These are phyloP conservation scores for Austroboletus niveus DNA, from an alignment of 1,284 basidiomycete genomes.

Conservation along the genomic window DNA sequence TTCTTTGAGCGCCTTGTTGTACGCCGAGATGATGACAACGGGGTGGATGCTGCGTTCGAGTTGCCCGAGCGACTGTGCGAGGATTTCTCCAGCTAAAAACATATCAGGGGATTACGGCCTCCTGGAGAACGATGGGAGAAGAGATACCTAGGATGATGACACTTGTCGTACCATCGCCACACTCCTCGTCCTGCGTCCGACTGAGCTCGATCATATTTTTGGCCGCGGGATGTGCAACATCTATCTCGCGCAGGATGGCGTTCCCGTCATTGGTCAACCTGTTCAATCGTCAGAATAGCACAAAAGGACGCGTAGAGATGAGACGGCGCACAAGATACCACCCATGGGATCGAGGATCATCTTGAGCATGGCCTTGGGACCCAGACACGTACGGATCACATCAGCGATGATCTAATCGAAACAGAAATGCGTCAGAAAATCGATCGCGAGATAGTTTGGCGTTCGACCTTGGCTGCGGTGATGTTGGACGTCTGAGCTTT, in stretches of 20 bases:
- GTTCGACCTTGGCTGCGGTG: constrained; percentile 86
- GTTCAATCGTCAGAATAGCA: constrained; percentile 3
- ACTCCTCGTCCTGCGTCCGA: constrained; percentile 97
- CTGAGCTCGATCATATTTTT: constrained; percentile 99
- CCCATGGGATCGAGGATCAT: constrained; percentile 99
- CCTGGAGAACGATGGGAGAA: background rate
- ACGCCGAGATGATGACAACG: constrained; percentile 97
- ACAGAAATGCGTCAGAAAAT: background rate
- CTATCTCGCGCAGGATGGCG: constrained; percentile 95
- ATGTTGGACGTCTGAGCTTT: constrained; percentile 98
- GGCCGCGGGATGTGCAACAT: constrained; percentile 96
- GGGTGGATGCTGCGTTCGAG: constrained; percentile 97
- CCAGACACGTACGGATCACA: constrained; percentile 97
- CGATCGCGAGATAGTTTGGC: background rate
- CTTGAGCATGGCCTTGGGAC: constrained; percentile 98
- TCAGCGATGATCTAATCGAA: constrained; percentile 85
- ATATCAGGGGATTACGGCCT: background rate
- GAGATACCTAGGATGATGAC: constrained; percentile 89
- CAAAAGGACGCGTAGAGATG: background rate
- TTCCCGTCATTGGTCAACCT: constrained; percentile 98
- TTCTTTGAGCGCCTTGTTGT: constrained; percentile 93
- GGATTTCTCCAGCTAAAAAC: constrained; percentile 87
- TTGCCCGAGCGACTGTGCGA: constrained; percentile 91
- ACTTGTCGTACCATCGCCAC: constrained; percentile 96
- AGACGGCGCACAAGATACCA: constrained; percentile 76